These are phyloP conservation scores for Mycena haematopus DNA, from an alignment of 768 basidiomycete genomes.

Conservation along the genomic window DNA sequence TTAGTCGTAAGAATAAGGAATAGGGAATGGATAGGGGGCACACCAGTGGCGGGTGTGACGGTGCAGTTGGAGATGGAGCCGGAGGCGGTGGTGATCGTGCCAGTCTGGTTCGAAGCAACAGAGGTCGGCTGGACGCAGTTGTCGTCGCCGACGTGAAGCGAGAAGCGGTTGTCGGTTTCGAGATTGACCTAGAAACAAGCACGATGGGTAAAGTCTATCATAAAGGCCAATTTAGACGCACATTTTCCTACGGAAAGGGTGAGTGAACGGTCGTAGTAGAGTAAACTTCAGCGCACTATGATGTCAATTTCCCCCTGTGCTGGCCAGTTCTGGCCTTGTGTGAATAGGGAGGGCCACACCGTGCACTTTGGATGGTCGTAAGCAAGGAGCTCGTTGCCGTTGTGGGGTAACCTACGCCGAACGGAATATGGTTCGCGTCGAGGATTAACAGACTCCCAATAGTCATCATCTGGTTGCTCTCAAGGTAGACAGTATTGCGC, in stretches of 20 bases:
- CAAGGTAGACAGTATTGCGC: conserved; percentile 27
- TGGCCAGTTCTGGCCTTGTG: conserved; percentile 43
- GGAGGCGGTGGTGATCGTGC: conserved; percentile 22
- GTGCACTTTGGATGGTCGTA: conserved; percentile 11
- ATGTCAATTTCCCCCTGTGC: conserved; percentile 63
- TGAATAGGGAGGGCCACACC: conserved; percentile 26
- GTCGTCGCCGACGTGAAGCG: conserved; percentile 54
- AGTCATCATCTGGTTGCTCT: conserved; percentile 20
- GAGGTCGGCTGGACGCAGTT: conserved; percentile 42
- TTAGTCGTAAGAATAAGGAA: background rate
- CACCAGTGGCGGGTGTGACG: conserved; percentile 23
- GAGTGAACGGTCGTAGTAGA: background rate
- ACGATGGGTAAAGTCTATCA: background rate
- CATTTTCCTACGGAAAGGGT: conserved; percentile 14
- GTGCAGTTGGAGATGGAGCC: conserved; percentile 31
- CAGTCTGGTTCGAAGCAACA: conserved; percentile 35
- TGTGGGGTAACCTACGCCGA: conserved; percentile 23
- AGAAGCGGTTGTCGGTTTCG: conserved; percentile 57
- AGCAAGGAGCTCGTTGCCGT: background rate
- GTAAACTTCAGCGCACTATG: conserved; percentile 44
- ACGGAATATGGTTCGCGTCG: conserved; percentile 31
- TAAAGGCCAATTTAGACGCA: background rate
- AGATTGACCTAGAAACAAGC: conserved; percentile 14
- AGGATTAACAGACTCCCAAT: conserved; percentile 29
- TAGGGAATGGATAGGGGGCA: too few species aligned